Conservation (phyloP, 441 rosid genomes). For the Viola pubescens region DNA sequence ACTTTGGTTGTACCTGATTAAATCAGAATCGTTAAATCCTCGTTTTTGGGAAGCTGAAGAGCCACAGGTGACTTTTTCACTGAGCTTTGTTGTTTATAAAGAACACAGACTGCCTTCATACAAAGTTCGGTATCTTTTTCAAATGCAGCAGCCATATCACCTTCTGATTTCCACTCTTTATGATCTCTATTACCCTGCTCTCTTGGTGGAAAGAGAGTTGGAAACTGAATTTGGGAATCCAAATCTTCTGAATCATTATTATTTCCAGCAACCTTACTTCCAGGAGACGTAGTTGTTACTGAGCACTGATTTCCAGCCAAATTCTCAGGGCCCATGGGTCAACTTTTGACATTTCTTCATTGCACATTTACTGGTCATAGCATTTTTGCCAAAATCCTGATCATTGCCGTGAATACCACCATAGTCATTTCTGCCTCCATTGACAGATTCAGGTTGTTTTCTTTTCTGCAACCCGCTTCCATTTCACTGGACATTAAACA, state of each 20-base stretch:
- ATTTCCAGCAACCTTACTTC: background rate
- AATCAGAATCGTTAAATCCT: conserved; percentile 11
- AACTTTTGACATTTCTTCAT: conserved; percentile 14
- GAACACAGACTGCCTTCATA: conserved; percentile 36
- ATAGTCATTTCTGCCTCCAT: conserved; percentile 3
- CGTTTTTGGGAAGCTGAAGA: conserved; percentile 7
- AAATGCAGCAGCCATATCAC: conserved; percentile 19
- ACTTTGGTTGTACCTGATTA: conserved; percentile 18
- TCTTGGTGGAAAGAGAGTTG: background rate
- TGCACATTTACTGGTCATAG: conserved; percentile 1
- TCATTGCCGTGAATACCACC: conserved; percentile 2
- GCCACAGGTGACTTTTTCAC: conserved; percentile 1
- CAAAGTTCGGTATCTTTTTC: conserved; percentile 19
- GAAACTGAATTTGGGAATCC: conserved; percentile 7
- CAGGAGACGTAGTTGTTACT: conserved; percentile 8
- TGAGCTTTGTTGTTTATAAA: conserved; percentile 17
- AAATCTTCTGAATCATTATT: conserved; percentile 16
- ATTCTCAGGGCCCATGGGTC: conserved; percentile 9
- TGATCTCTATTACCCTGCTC: background rate
- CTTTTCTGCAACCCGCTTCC: conserved; percentile 25
- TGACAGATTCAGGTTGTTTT: conserved; percentile 13
- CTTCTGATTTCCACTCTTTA: conserved; percentile 20
- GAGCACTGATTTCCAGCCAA: conserved; percentile 8
- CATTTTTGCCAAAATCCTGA: background rate
- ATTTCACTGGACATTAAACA: background rate